phyloP scores from a whole-genome alignment of 2,329 filamentous ascomycete genomes.

The Aspergillus sp. region DNA sequence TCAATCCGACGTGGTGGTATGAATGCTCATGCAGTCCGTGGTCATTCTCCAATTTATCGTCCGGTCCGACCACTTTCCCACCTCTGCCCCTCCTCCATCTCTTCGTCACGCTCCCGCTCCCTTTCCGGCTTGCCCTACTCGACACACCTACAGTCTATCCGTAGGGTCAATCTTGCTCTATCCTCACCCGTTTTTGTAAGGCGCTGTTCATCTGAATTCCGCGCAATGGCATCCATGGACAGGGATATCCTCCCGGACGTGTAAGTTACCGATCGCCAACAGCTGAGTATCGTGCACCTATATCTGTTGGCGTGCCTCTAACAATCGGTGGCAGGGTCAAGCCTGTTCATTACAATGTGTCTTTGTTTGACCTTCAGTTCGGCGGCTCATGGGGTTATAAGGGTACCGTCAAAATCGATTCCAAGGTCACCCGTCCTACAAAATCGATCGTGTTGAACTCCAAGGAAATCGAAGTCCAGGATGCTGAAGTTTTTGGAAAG shows the following conservation, averaged over 20 bases:
- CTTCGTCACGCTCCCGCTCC: slow-evolving; percentile 20
- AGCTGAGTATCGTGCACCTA: not conserved
- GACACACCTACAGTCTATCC: slow-evolving; percentile 17
- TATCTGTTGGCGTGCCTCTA: slow-evolving; percentile 8
- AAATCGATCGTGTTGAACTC: slow-evolving; percentile 82
- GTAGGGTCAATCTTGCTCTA: slow-evolving; percentile 17
- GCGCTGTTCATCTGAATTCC: slow-evolving; percentile 44
- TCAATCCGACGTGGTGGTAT: slow-evolving; percentile 31
- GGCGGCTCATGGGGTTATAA: slow-evolving; percentile 76
- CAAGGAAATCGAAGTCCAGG: slow-evolving; percentile 76
- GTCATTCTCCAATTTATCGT: slow-evolving; percentile 27
- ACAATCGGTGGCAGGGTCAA: slow-evolving; percentile 60
- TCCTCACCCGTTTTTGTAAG: slow-evolving; percentile 27
- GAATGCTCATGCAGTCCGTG: slow-evolving; percentile 26
- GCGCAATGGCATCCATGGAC: slow-evolving; percentile 46
- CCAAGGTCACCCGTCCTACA: slow-evolving; percentile 69
- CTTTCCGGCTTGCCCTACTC: slow-evolving; percentile 16
- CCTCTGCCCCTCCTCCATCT: slow-evolving; percentile 22
- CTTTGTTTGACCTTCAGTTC: slow-evolving; percentile 74
- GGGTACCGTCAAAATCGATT: slow-evolving; percentile 78
- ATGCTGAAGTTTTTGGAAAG: slow-evolving; percentile 47
- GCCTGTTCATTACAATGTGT: slow-evolving; percentile 82
- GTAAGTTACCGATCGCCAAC: slow-evolving; percentile 32
- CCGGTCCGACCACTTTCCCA: slow-evolving; percentile 27
- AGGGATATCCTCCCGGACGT: slow-evolving; percentile 50